Evolutionary conservation across 108 stramenopile species (phyloP), one percentile per base, ranked within the genome.

Genomic region (Craspedostauros australis): DNA sequence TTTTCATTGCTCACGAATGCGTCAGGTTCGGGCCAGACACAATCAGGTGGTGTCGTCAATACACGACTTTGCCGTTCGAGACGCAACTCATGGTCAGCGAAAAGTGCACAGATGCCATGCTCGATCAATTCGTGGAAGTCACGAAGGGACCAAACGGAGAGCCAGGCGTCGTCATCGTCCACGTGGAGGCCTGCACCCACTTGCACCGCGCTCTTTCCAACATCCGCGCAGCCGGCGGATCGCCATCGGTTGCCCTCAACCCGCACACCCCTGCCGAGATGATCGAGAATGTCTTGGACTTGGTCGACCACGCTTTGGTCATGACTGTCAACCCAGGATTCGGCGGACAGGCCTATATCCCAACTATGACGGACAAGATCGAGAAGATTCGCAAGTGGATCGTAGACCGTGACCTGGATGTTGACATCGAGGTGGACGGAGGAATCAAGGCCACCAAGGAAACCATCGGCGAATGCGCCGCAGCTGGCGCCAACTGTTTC

Each of bases 241-340:
- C 53, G 14, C 53, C 53, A 16, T 40, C 39, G 2, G 53, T 54
- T 0, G 53, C 53, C 5, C 4, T 54, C 24, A 54, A 54, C 19
- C 53, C 53, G 14, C 53, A 54, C 39, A 54, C 53, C 6, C 53
- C 53, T 5, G 38, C 53, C 3, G 53, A 54, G 41, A 54, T 54
- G 53, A 39, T 54, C 8, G 53, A 54, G 23, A 41, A 54, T 21
- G 53, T 54, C 8, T 23, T 54, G 9, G 77, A 82, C 37, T 34
- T 76, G 27, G 77, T 68, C 34, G 66, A 68, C 31, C 66, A 61
- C 33, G 66, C 79, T 20, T 52, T 82, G 33, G 72, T 82, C 0
- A 82, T 82, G 80, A 82, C 80, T 14, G 80, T 82, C 4, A 75
- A 82, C 34, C 77, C 80, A 14, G 80, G 80, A 20, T 82, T 82